A percentile compares a stretch with the other conserved stretches of the same genome.
Evolutionary conservation across 164 flowering plant genomes (phyloP).

Genomic region (Chimonanthus salicifolius): DNA sequence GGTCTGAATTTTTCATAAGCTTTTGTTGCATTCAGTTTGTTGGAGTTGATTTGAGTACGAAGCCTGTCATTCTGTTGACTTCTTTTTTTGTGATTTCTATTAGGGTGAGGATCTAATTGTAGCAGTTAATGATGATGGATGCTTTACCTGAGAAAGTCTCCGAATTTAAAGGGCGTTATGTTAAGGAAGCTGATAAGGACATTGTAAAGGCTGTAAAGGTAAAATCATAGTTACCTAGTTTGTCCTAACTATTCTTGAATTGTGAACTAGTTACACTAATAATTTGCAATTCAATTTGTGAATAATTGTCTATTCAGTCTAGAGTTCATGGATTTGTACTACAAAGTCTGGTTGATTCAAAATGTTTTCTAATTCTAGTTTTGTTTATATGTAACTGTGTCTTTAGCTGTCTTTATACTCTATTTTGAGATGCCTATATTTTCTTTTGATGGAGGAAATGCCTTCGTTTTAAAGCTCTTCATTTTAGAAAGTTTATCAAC

Average conservation of each 20-base stretch:
- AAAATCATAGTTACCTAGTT: neutral
- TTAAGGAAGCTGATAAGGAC: slow-evolving; percentile 90
- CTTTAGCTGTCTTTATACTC: too few species aligned
- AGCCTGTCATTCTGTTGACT: neutral
- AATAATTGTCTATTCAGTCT: too few species aligned
- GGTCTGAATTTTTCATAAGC: neutral
- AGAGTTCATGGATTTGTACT: too few species aligned
- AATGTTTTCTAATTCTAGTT: too few species aligned
- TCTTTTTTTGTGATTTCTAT: slow-evolving; percentile 11
- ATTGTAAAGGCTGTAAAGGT: slow-evolving; percentile 76
- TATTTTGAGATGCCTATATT: too few species aligned
- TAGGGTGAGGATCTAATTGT: slow-evolving; percentile 77
- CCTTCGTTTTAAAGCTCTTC: too few species aligned
- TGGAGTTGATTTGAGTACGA: neutral
- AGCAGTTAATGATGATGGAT: slow-evolving; percentile 97
- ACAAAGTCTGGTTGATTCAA: too few species aligned
- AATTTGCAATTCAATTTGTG: neutral
- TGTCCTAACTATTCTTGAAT: neutral
- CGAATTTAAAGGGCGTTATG: slow-evolving; percentile 74
- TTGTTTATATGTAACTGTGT: too few species aligned
- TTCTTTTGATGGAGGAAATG: too few species aligned
- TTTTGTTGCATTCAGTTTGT: neutral
- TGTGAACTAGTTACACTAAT: neutral
- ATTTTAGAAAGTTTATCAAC: too few species aligned
- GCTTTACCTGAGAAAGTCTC: slow-evolving; percentile 65